Conservation (phyloP, 192 early-diverging fungal species). For the Anaeromyces robustus region DNA sequence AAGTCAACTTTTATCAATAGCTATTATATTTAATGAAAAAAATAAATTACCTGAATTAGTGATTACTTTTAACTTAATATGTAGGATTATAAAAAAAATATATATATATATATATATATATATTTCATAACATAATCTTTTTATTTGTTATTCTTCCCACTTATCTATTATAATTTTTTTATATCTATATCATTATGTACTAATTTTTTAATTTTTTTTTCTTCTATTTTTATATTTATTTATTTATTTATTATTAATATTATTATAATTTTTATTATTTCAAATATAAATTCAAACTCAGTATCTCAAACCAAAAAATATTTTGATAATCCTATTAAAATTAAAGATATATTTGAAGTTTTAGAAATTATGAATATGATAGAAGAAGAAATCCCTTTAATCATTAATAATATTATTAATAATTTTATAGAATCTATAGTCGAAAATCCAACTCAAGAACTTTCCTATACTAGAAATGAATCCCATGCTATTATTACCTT, state of each 20-base stretch:
- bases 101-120: too few relatives aligned
- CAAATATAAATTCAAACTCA: too few relatives aligned
- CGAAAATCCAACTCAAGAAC: neutral
- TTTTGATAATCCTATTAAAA: neutral
- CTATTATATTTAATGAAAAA: neutral
- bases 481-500: neutral
- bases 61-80: neutral
- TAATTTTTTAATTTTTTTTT: too few relatives aligned
- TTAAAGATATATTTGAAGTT: neutral
- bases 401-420: neutral
- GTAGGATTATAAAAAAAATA: neutral
- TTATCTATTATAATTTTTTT: too few relatives aligned
- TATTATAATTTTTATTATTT: too few relatives aligned
- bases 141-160: too few relatives aligned
- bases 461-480: neutral
- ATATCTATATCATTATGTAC: too few relatives aligned
- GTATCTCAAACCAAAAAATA: neutral
- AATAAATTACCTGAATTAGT: neutral
- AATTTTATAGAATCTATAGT: neutral
- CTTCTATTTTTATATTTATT: too few relatives aligned
- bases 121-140: too few relatives aligned
- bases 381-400: neutral
- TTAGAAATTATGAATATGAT: neutral
- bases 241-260: too few relatives aligned
- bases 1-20: neutral